Conservation (phyloP, 139 green algal species). For the Chara braunii region DNA sequence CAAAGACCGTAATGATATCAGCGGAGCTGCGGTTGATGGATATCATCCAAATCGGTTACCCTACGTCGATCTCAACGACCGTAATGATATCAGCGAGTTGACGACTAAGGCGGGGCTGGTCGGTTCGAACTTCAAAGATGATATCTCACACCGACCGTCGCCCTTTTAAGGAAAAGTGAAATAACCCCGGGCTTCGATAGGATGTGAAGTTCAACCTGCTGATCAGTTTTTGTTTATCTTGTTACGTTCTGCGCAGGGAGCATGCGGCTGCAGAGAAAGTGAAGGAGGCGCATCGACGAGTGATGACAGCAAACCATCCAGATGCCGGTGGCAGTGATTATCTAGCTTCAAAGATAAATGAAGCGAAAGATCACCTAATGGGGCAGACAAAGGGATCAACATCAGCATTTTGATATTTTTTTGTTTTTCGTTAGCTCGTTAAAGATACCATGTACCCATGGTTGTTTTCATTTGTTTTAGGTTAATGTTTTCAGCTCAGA, state of each 20-base stretch:
- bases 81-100: too few species aligned
- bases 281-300: slow-evolving; percentile 85
- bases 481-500: neutral
- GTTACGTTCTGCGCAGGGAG: slow-evolving; percentile 42
- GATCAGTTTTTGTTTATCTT: too few species aligned
- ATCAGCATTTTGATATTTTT: slow-evolving; percentile 29
- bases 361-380: slow-evolving; percentile 91
- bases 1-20: too few species aligned
- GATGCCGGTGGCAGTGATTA: slow-evolving; percentile 85
- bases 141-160: too few species aligned
- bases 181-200: too few species aligned
- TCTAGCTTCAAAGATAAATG: slow-evolving; percentile 93
- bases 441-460: neutral
- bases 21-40: too few species aligned
- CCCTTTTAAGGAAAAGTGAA: too few species aligned
- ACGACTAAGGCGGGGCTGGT: too few species aligned
- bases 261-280: slow-evolving; percentile 72
- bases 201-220: too few species aligned
- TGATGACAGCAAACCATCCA: slow-evolving; percentile 98
- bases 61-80: too few species aligned
- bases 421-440: neutral
- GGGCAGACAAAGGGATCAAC: slow-evolving; percentile 19
- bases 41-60: too few species aligned
- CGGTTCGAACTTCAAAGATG: too few species aligned
- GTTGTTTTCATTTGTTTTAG: neutral